A percentile compares a stretch with the other conserved stretches of the same genome.
These are phyloP conservation scores for Emmonsiellopsis sp. DNA, from an alignment of 2,329 filamentous ascomycete species.

Conservation along the genomic window DNA sequence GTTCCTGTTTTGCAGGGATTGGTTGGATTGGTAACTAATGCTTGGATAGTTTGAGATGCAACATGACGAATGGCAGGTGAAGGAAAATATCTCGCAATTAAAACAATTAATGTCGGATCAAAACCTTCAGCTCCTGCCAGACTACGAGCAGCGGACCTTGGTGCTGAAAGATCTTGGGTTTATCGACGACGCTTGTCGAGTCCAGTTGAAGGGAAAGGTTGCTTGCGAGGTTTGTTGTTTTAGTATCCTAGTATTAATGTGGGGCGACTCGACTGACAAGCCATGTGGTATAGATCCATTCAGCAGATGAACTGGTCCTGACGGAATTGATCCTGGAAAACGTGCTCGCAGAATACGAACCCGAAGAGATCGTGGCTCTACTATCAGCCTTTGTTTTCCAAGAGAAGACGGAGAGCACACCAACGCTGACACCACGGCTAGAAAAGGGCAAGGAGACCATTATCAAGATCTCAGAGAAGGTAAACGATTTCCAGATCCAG, in stretches of 20 bases:
- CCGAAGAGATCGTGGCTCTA: slow-evolving; percentile 90
- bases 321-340: slow-evolving; percentile 97
- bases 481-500: slow-evolving; percentile 78
- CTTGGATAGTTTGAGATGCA: slow-evolving; percentile 72
- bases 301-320: slow-evolving; percentile 88
- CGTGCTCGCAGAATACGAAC: slow-evolving; percentile 87
- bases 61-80: slow-evolving; percentile 92
- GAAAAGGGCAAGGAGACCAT: slow-evolving; percentile 78
- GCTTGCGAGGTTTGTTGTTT: slow-evolving; percentile 62
- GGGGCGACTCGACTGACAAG: not conserved
- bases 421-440: slow-evolving; percentile 70
- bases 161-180: slow-evolving; percentile 89
- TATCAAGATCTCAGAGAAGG: slow-evolving; percentile 80
- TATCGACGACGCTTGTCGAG: slow-evolving; percentile 75
- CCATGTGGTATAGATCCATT: slow-evolving; percentile 59
- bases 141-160: slow-evolving; percentile 90
- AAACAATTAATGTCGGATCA: slow-evolving; percentile 89
- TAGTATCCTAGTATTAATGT: not conserved
- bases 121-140: slow-evolving; percentile 87
- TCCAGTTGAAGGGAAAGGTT: slow-evolving; percentile 95
- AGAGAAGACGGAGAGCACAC: slow-evolving; percentile 79
- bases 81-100: slow-evolving; percentile 81
- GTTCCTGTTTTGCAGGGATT: not conserved
- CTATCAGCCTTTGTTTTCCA: slow-evolving; percentile 95
- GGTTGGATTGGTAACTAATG: slow-evolving; percentile 14